A percentile compares a stretch with the other conserved stretches of the same genome.
These are phyloP conservation scores for Pleurotus tuber-regium DNA, from an alignment of 768 basidiomycete genomes.

Conservation along the genomic window DNA sequence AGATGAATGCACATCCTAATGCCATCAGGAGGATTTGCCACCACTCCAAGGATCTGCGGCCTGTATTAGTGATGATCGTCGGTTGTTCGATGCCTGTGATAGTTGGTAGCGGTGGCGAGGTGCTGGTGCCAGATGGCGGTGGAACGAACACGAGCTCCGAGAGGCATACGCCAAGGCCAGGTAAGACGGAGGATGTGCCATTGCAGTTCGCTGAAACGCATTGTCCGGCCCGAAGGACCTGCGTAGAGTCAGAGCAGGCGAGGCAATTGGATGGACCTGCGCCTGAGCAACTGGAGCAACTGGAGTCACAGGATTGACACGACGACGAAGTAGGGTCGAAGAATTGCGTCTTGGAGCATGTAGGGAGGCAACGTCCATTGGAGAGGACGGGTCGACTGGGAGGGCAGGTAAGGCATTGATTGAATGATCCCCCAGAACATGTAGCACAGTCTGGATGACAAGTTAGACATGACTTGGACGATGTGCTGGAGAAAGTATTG, in stretches of 20 bases:
- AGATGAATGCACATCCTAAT: constrained; percentile 76
- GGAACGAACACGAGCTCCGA: constrained; percentile 64
- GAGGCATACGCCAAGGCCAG: constrained; percentile 64
- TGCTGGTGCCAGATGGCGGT: constrained; percentile 41
- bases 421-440: constrained; percentile 71
- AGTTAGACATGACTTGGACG: constrained; percentile 59
- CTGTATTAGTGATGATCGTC: constrained; percentile 22
- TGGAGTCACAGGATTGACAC: constrained; percentile 67
- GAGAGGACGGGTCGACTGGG: constrained; percentile 65
- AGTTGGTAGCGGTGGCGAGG: constrained; percentile 46
- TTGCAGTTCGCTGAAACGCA: constrained; percentile 44
- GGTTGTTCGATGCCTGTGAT: constrained; percentile 57
- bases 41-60: constrained; percentile 51
- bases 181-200: constrained; percentile 35
- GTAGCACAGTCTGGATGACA: constrained; percentile 84
- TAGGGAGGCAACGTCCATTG: constrained; percentile 73
- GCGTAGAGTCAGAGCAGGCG: constrained; percentile 47
- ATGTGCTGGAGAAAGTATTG: constrained; percentile 51
- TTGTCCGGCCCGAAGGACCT: constrained; percentile 48
- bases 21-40: constrained; percentile 86
- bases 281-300: constrained; percentile 62
- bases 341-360: constrained; percentile 67
- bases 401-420: constrained; percentile 73
- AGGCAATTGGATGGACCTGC: constrained; percentile 53
- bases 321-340: constrained; percentile 61